Percentiles rank a stretch among this genome's conserved stretches.
Conservation (phyloP, 2,329 filamentous ascomycete genomes). For the Teratosphaeria destructans region DNA sequence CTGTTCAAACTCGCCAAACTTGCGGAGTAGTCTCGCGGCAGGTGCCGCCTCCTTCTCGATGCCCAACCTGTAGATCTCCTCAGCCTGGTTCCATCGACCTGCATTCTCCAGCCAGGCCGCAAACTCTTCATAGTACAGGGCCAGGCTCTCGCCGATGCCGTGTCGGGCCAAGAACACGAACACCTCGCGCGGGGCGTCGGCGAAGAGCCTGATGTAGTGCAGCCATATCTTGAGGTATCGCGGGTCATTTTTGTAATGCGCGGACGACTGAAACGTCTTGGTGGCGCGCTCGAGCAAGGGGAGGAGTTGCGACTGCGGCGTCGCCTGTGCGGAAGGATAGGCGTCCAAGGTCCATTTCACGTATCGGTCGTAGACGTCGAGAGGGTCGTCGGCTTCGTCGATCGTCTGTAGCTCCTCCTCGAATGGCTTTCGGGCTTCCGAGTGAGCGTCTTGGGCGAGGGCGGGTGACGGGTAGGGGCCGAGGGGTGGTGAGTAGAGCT, state of each 20-base stretch:
- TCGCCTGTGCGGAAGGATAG: constrained; percentile 88
- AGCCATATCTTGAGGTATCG: constrained; percentile 91
- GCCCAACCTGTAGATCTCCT: constrained; percentile 85
- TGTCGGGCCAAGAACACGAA: constrained; percentile 88
- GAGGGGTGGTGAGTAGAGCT: constrained; percentile 56
- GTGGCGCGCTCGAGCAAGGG: constrained; percentile 86
- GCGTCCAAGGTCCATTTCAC: constrained; percentile 94
- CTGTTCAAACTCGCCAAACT: constrained; percentile 84
- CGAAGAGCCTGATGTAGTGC: constrained; percentile 85
- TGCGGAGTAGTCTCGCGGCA: constrained; percentile 67
- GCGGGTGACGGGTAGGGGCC: constrained; percentile 40
- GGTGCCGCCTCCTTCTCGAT: constrained; percentile 83
- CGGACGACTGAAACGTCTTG: constrained; percentile 71
- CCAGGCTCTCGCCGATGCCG: constrained; percentile 72
- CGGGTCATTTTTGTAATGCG: constrained; percentile 80
- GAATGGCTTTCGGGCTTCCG: constrained; percentile 69
- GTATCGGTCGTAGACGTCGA: constrained; percentile 93
- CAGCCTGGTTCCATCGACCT: constrained; percentile 77
- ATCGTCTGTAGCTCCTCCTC: constrained; percentile 72
- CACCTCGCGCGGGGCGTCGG: constrained; percentile 83
- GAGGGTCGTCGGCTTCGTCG: constrained; percentile 82
- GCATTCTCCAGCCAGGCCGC: constrained; percentile 82
- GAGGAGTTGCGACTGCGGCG: constrained; percentile 79
- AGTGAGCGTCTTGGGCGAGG: constrained; percentile 66
- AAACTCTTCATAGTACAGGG: constrained; percentile 94